Evolutionary conservation across 306 rosid species (phyloP).

Genomic region (Quercus variabilis): DNA sequence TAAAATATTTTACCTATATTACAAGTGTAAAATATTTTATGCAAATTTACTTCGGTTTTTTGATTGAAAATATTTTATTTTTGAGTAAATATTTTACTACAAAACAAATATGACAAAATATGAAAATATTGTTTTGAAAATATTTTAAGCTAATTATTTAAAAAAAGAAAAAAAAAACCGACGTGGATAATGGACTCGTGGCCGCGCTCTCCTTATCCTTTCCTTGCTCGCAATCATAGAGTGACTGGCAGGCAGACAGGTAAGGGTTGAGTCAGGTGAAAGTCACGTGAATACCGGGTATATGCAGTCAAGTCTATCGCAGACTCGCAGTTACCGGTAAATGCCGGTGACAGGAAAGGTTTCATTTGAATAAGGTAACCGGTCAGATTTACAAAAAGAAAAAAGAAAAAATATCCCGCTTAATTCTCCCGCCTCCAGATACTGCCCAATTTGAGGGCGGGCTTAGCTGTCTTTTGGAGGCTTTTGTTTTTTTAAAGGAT

Average conservation of each 20-base stretch:
- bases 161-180: no score
- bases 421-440: slow-evolving; percentile 1
- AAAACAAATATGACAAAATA: no score
- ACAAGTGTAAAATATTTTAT: no score
- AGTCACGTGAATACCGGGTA: slow-evolving; percentile 1
- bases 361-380: slow-evolving; percentile 1
- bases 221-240: neutral
- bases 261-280: neutral
- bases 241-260: neutral
- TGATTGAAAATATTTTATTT: no score
- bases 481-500: slow-evolving; percentile 3
- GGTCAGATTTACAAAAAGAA: neutral
- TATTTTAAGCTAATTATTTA: no score
- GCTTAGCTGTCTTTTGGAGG: slow-evolving; percentile 45
- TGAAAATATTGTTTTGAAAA: no score
- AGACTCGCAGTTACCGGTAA: slow-evolving; percentile 26
- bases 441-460: slow-evolving; percentile 16
- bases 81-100: no score
- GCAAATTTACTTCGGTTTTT: no score
- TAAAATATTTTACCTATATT: no score
- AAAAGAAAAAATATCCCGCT: neutral
- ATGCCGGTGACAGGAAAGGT: slow-evolving; percentile 13
- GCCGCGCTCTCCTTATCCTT: neutral
- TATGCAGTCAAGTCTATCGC: neutral
- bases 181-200: no score